Conservation (phyloP, 1,284 basidiomycete genomes). For the Coriolopsis trogii region DNA sequence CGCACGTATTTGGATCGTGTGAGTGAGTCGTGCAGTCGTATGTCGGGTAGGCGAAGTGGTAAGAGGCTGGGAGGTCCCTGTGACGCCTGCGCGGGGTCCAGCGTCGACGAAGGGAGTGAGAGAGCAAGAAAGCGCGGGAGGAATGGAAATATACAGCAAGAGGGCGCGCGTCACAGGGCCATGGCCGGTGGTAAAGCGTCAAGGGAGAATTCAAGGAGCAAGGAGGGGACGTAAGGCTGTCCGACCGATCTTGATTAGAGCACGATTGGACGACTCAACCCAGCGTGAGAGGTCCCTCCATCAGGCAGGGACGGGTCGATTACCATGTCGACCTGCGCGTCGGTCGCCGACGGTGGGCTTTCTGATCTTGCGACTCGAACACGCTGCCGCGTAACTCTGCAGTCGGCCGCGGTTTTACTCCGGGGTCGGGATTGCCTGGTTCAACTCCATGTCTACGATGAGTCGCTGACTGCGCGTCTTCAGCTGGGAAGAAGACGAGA, state of each 20-base stretch:
- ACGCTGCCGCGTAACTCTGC: constrained; percentile 6
- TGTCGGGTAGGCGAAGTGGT: neutral
- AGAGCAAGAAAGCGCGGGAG: constrained; percentile 15
- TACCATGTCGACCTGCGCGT: constrained; percentile 23
- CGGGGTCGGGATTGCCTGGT: neutral
- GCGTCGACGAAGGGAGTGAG: constrained; percentile 21
- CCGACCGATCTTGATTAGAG: constrained; percentile 16
- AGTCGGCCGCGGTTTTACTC: no score
- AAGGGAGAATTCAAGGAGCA: constrained; percentile 9
- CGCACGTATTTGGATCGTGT: no score
- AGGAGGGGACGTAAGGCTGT: constrained; percentile 12
- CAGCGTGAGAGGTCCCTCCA: constrained; percentile 3
- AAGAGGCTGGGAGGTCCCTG: constrained; percentile 5
- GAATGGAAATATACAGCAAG: constrained; percentile 17
- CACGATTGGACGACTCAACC: neutral
- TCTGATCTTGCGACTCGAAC: constrained; percentile 9
- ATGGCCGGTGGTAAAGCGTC: constrained; percentile 18
- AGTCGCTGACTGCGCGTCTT: no score
- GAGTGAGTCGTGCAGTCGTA: no score
- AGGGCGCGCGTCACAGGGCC: constrained; percentile 21
- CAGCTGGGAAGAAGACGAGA: neutral
- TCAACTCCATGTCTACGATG: neutral
- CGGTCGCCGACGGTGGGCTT: constrained; percentile 10
- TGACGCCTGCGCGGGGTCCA: constrained; percentile 18
- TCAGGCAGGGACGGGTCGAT: constrained; percentile 19